Evolutionary conservation across 2,329 filamentous ascomycete species (phyloP).

Genomic region (Fusarium xyrophilum): DNA sequence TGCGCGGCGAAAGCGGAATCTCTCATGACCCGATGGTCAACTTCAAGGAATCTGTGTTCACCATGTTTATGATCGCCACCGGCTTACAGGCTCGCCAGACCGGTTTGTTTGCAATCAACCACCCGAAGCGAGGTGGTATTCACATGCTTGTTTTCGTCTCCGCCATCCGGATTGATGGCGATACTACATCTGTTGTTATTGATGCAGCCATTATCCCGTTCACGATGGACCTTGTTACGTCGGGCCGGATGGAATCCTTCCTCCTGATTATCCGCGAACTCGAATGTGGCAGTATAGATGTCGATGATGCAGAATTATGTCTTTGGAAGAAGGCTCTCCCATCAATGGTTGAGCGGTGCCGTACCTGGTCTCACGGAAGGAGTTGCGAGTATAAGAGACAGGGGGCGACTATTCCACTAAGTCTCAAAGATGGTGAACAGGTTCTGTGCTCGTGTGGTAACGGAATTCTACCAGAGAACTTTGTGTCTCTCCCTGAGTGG

Average conservation of each 20-base stretch:
- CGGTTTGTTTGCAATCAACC: constrained; percentile 52
- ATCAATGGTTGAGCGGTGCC: constrained; percentile 55
- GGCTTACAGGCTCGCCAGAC: constrained; percentile 55
- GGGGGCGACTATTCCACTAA: constrained; percentile 50
- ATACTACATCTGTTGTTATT: constrained; percentile 51
- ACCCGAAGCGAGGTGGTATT: constrained; percentile 47
- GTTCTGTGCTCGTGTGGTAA: constrained; percentile 56
- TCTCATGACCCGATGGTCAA: constrained; percentile 48
- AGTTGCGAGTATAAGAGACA: constrained; percentile 53
- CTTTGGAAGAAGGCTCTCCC: constrained; percentile 57
- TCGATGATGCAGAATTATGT: constrained; percentile 64
- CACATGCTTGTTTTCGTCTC: constrained; percentile 53
- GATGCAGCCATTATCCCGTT: constrained; percentile 58
- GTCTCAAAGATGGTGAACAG: constrained; percentile 45
- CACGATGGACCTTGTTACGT: constrained; percentile 46
- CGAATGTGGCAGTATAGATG: constrained; percentile 50
- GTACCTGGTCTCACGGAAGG: constrained; percentile 54
- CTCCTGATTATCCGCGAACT: constrained; percentile 48
- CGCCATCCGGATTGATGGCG: constrained; percentile 53
- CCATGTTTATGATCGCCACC: constrained; percentile 55
- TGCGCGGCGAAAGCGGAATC: constrained; percentile 33
- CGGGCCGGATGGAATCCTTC: constrained; percentile 47
- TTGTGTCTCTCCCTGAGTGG: constrained; percentile 52
- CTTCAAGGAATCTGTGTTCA: constrained; percentile 58
- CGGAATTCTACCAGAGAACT: constrained; percentile 52